phyloP scores from a whole-genome alignment of 768 basidiomycete species.

The Boletus subparvulus region DNA sequence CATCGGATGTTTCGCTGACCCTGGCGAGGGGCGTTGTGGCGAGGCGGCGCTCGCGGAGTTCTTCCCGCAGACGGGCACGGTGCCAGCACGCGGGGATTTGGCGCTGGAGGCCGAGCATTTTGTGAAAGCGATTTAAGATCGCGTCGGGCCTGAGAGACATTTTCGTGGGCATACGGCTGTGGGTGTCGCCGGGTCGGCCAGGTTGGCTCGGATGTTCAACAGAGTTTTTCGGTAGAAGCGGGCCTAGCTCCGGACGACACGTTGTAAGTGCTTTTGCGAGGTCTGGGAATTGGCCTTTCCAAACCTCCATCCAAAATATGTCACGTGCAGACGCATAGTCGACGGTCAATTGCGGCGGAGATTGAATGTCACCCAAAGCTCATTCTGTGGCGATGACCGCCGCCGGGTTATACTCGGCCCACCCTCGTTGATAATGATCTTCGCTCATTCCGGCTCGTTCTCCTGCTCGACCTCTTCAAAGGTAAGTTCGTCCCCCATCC shows the following conservation, averaged over 20 bases:
- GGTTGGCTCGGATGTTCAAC: not conserved
- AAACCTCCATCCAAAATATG: too few relatives aligned
- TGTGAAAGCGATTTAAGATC: constrained; percentile 8
- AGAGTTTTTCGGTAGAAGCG: not conserved
- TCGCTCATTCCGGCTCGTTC: too few relatives aligned
- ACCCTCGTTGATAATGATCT: too few relatives aligned
- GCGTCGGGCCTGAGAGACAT: constrained; percentile 5
- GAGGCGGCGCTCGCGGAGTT: constrained; percentile 4
- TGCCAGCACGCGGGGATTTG: constrained; percentile 5
- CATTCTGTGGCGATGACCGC: too few relatives aligned
- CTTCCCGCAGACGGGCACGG: constrained; percentile 5
- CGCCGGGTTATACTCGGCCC: too few relatives aligned
- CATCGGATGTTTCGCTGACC: constrained; percentile 8
- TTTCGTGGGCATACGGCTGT: not conserved
- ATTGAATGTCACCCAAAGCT: too few relatives aligned
- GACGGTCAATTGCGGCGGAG: too few relatives aligned
- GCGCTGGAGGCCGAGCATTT: constrained; percentile 9
- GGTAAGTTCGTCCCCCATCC: too few relatives aligned
- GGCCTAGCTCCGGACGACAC: too few relatives aligned
- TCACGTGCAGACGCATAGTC: too few relatives aligned
- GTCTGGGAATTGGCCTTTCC: too few relatives aligned
- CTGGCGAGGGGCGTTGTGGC: constrained; percentile 5
- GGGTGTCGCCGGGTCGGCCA: not conserved
- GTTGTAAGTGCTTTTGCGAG: not conserved
- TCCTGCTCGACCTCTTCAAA: too few relatives aligned